phyloP scores from a whole-genome alignment of 257 asterid genomes.

The Solanum chmielewskii region DNA sequence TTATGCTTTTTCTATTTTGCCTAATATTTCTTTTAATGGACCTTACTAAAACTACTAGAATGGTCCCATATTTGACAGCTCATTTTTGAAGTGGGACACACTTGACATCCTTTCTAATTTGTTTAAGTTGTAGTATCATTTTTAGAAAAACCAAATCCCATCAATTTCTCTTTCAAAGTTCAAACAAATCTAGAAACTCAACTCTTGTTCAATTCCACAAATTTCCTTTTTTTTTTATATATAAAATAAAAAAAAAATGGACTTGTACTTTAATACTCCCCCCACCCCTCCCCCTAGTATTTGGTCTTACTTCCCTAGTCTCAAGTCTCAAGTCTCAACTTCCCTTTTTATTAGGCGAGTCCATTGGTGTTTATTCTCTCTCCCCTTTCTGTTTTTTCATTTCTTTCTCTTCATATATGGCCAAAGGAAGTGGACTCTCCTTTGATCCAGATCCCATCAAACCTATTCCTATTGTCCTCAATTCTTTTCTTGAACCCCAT shows the following conservation, averaged over 20 bases:
- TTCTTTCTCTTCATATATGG: slow-evolving; percentile 39
- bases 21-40: slow-evolving; percentile 5
- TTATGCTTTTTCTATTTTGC: not conserved
- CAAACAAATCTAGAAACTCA: slow-evolving; percentile 14
- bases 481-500: not conserved
- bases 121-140: not conserved
- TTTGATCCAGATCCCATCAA: slow-evolving; percentile 69
- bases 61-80: slow-evolving; percentile 5
- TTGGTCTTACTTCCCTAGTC: slow-evolving; percentile 45
- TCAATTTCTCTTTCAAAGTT: slow-evolving; percentile 18
- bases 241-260: no score
- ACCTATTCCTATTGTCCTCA: slow-evolving; percentile 2
- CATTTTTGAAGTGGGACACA: not conserved
- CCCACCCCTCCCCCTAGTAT: not conserved
- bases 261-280: not conserved
- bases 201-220: not conserved
- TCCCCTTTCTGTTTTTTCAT: slow-evolving; percentile 3
- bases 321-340: slow-evolving; percentile 36
- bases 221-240: no score
- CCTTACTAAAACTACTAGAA: not conserved
- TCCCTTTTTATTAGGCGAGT: slow-evolving; percentile 59
- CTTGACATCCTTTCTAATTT: not conserved
- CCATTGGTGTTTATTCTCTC: slow-evolving; percentile 28
- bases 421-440: slow-evolving; percentile 84
- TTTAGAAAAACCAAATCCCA: slow-evolving; percentile 24